Evolutionary conservation across 2,329 filamentous ascomycete genomes (phyloP).

Genomic region (Ceratocystis cacaofunesta): DNA sequence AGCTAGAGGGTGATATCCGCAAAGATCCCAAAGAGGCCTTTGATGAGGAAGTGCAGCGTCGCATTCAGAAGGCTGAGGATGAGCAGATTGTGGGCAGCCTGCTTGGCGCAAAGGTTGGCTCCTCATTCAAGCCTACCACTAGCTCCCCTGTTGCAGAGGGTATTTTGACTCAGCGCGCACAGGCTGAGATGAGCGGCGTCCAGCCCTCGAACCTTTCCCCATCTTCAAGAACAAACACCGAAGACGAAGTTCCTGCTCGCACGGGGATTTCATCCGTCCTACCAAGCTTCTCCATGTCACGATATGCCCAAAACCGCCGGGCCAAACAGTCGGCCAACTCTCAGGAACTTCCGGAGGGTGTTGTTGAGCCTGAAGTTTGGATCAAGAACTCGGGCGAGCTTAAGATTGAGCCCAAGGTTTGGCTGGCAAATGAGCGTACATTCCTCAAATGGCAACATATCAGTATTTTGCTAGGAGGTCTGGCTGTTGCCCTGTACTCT

Average conservation of each 20-base stretch:
- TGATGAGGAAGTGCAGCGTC: slow-evolving; percentile 75
- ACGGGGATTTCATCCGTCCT: slow-evolving; percentile 51
- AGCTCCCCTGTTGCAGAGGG: slow-evolving; percentile 56
- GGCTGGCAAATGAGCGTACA: slow-evolving; percentile 95
- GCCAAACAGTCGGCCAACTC: slow-evolving; percentile 23
- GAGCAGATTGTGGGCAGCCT: slow-evolving; percentile 82
- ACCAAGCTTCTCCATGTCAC: slow-evolving; percentile 67
- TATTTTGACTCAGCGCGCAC: slow-evolving; percentile 28
- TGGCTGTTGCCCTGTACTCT: slow-evolving; percentile 77
- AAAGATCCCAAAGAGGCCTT: slow-evolving; percentile 84
- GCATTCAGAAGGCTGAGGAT: slow-evolving; percentile 68
- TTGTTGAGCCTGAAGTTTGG: slow-evolving; percentile 71
- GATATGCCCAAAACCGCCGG: slow-evolving; percentile 49
- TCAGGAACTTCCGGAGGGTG: slow-evolving; percentile 60
- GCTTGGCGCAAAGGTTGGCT: slow-evolving; percentile 43
- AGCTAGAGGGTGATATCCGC: slow-evolving; percentile 84
- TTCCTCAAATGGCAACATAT: slow-evolving; percentile 99
- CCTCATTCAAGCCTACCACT: slow-evolving; percentile 43
- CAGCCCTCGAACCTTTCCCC: slow-evolving; percentile 12
- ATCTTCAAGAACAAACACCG: slow-evolving; percentile 24
- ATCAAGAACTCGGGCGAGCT: slow-evolving; percentile 90
- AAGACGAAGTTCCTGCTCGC: slow-evolving; percentile 23
- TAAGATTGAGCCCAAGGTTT: slow-evolving; percentile 92
- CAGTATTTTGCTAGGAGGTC: slow-evolving; percentile 65
- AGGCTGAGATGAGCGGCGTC: slow-evolving; percentile 22